Evolutionary conservation across 371 early-diverging fungal genomes (phyloP).

Genomic region (Rhizomucor miehei): DNA sequence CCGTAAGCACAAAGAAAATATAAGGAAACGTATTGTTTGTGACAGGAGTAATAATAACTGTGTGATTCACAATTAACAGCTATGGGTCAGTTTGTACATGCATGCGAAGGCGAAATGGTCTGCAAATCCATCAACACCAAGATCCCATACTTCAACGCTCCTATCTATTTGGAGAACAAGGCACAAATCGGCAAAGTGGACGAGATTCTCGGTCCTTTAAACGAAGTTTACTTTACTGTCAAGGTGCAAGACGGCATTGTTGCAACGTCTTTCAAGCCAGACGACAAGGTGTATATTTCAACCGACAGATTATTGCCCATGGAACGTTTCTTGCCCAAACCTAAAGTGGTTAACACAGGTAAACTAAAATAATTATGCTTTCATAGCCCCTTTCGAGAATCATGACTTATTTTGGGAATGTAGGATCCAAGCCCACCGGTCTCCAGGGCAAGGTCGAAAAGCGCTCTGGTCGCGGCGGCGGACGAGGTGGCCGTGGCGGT

Average conservation of each 20-base stretch:
- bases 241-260: slow-evolving; percentile 93
- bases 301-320: slow-evolving; percentile 93
- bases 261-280: slow-evolving; percentile 86
- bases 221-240: slow-evolving; percentile 96
- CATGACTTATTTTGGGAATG: neutral
- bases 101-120: slow-evolving; percentile 97
- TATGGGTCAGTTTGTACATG: slow-evolving; percentile 92
- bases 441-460: slow-evolving; percentile 52
- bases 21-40: neutral
- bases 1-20: slow-evolving; percentile 42
- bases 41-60: neutral
- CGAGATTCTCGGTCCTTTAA: slow-evolving; percentile 98
- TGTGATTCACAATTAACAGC: slow-evolving; percentile 39
- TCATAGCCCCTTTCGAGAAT: neutral
- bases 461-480: slow-evolving; percentile 20
- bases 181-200: slow-evolving; percentile 99
- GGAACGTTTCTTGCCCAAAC: slow-evolving; percentile 97
- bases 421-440: slow-evolving; percentile 40
- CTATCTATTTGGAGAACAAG: slow-evolving; percentile 96
- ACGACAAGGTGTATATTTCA: slow-evolving; percentile 91
- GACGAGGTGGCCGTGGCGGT: slow-evolving; percentile 26
- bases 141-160: slow-evolving; percentile 99
- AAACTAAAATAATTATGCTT: slow-evolving; percentile 9
- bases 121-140: slow-evolving; percentile 89
- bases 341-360: slow-evolving; percentile 71